Conservation (phyloP, 495 filamentous ascomycete genomes). For the Aspergillus funiculosus region DNA sequence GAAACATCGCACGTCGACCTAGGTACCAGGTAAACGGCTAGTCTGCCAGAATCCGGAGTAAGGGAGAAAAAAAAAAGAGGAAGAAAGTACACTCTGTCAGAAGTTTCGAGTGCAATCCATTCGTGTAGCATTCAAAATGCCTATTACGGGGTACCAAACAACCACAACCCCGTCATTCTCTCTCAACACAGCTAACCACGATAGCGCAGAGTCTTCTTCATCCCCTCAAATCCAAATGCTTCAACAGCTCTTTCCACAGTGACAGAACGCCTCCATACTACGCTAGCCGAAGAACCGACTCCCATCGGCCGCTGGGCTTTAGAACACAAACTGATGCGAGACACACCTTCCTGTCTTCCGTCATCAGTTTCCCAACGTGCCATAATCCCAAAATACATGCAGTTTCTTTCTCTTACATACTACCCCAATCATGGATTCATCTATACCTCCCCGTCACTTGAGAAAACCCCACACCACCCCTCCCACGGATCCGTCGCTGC, state of each 20-base stretch:
- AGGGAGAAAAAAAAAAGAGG: too few species aligned
- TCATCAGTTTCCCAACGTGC: conserved; percentile 27
- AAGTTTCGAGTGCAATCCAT: too few species aligned
- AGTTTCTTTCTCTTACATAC: conserved; percentile 40
- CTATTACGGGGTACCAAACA: conserved; percentile 29
- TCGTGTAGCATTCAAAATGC: conserved; percentile 21
- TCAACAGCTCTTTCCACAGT: conserved; percentile 31
- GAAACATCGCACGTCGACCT: too few species aligned
- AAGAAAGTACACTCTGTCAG: too few species aligned
- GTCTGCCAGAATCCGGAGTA: too few species aligned
- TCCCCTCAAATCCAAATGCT: conserved; percentile 41
- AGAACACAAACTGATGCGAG: conserved; percentile 44
- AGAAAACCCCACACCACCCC: conserved; percentile 10
- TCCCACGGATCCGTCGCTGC: neutral
- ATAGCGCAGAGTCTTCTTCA: conserved; percentile 44
- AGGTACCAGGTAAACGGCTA: too few species aligned
- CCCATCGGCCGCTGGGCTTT: conserved; percentile 39
- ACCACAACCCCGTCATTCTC: neutral
- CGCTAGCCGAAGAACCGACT: conserved; percentile 34
- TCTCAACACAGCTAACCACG: conserved; percentile 5
- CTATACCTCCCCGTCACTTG: conserved; percentile 35
- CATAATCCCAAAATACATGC: conserved; percentile 36
- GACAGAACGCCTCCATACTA: conserved; percentile 38
- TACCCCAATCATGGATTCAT: conserved; percentile 41
- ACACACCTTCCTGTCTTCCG: conserved; percentile 42